Evolutionary conservation across 2,329 filamentous ascomycete genomes (phyloP), one percentile per base, ranked within the genome.

Genomic region (Karstenula rhodostoma): DNA sequence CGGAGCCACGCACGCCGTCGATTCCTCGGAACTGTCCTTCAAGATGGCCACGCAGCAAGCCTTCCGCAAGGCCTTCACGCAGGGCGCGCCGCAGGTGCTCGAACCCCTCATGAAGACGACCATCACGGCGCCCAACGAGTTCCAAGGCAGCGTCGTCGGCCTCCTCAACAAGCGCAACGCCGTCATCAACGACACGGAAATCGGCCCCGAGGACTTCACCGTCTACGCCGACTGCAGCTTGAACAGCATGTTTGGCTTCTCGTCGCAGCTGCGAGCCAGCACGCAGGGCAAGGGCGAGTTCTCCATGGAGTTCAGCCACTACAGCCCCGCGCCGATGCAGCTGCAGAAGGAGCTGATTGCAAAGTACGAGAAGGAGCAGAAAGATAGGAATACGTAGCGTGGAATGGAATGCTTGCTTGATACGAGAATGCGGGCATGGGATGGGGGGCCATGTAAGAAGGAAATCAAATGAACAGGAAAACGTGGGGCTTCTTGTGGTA

Each of bases 241-340:
- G 77, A 97, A 98, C 78, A 88, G 90, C 77, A 99, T 99, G 95
- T 99, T 99, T 78, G 95, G 95, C 65, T 98, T 99, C 82, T 94
- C 90, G 73, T 92, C 90, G 44, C 92, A 97, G 80, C 81, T 99
- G 68, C 87, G 95, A 70, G 95, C 95, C 15, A 92, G 94, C 23
- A 98, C 94, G 2, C 95, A 99, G 82, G 95, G 95, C 64, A 99
- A 99, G 86, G 95, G 95, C 73, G 95, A 99, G 83, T 99, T 97
- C 77, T 91, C 87, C 73, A 98, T 99, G 95, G 95, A 99, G 81
- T 99, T 99, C 75, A 95, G 91, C 79, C 95, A 98, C 82, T 99
- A 99, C 74, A 89, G 91, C 55, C 85, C 93, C 54, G 93, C 95
- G 60, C 91, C 94, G 51, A 87, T 88, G 71, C 94, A 98, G 76